These are phyloP conservation scores for Pythium graminicola DNA, from an alignment of 352 stramenopile genomes.

Conservation along the genomic window DNA sequence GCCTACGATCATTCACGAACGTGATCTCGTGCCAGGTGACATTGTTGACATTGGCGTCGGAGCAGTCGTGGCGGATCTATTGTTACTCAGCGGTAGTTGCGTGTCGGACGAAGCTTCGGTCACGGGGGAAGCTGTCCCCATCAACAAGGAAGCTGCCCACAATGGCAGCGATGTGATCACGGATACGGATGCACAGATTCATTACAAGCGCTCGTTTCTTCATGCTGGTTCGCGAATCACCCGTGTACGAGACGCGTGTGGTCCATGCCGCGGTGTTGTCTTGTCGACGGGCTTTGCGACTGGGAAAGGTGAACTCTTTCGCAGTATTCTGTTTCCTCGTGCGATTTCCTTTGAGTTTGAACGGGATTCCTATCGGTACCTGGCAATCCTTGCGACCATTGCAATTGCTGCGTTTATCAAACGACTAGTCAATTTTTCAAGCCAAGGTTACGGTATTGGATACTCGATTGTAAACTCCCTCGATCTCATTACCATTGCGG, in stretches of 20 bases:
- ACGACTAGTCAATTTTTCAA: constrained; percentile 29
- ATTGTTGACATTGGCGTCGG: constrained; percentile 32
- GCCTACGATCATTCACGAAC: too few species aligned
- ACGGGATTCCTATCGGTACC: constrained; percentile 33
- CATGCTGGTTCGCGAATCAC: constrained; percentile 32
- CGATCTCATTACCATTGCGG: constrained; percentile 54
- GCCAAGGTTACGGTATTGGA: constrained; percentile 23
- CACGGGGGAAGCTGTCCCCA: constrained; percentile 37
- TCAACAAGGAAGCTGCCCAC: constrained; percentile 33
- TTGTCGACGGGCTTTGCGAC: constrained; percentile 57
- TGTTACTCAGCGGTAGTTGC: constrained; percentile 37
- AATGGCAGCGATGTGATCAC: constrained; percentile 19
- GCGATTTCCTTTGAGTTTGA: constrained; percentile 55
- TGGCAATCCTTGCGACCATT: constrained; percentile 44
- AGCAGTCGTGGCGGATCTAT: constrained; percentile 31
- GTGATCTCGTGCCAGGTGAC: constrained; percentile 42
- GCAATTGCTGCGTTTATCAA: constrained; percentile 22
- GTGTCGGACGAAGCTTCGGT: constrained; percentile 41
- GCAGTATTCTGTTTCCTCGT: constrained; percentile 56
- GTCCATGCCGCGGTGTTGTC: constrained; percentile 41
- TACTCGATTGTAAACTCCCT: constrained; percentile 42
- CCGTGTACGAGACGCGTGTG: constrained; percentile 14
- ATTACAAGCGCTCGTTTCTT: constrained; percentile 31
- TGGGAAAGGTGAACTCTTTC: constrained; percentile 66
- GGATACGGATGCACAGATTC: constrained; percentile 21